phyloP scores from a whole-genome alignment of 768 basidiomycete species.

The Lactifluus piperatus region DNA sequence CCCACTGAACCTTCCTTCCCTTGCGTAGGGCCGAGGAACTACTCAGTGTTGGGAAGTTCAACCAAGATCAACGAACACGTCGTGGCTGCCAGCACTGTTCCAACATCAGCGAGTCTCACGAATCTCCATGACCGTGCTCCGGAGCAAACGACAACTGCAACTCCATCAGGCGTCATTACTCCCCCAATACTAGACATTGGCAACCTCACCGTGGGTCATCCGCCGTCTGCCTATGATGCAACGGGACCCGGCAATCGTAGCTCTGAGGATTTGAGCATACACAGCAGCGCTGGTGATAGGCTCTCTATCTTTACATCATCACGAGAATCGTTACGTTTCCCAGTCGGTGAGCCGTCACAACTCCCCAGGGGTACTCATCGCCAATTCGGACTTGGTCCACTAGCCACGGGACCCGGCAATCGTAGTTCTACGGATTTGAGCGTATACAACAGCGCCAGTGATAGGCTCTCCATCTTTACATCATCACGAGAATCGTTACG shows the following conservation, averaged over 20 bases:
- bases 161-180: neutral
- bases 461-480: too few relatives aligned
- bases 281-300: too few relatives aligned
- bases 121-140: neutral
- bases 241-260: neutral
- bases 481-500: too few relatives aligned
- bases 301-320: neutral
- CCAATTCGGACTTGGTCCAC: too few relatives aligned
- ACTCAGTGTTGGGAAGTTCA: neutral
- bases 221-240: neutral
- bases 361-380: too few relatives aligned
- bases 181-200: neutral
- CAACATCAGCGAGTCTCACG: neutral
- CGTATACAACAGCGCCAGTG: neutral
- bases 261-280: neutral
- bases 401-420: too few relatives aligned
- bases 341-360: too few relatives aligned
- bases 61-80: neutral
- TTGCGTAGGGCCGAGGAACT: neutral
- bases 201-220: neutral
- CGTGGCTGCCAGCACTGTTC: conserved; percentile 1
- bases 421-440: neutral
- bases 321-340: too few relatives aligned
- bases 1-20: neutral
- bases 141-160: neutral